These are phyloP conservation scores for Parasitella parasitica DNA, from an alignment of 371 early-diverging fungal genomes.

Conservation along the genomic window DNA sequence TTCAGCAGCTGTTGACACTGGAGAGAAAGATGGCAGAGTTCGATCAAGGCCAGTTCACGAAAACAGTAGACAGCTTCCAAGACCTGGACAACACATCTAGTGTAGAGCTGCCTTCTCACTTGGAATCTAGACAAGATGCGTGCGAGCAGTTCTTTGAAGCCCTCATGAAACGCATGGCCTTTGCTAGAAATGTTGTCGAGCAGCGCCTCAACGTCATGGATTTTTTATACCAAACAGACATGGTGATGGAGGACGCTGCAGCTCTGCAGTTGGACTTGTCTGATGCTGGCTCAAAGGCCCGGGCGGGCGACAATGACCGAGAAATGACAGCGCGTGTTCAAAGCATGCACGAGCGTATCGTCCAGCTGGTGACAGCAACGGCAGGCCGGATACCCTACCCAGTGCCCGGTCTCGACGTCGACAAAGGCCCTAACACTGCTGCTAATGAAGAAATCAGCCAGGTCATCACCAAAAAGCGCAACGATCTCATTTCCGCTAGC, in stretches of 20 bases:
- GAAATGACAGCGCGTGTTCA: constrained; percentile 41
- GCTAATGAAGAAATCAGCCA: constrained; percentile 34
- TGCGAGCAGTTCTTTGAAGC: constrained; percentile 41
- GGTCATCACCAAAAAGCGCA: constrained; percentile 26
- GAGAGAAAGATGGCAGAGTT: constrained; percentile 39
- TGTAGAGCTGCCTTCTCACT: constrained; percentile 36
- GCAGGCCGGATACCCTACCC: constrained; percentile 43
- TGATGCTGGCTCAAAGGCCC: constrained; percentile 26
- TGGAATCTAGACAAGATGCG: constrained; percentile 37
- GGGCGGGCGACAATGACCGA: constrained; percentile 34
- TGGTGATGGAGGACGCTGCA: constrained; percentile 14
- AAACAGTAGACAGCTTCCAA: constrained; percentile 38
- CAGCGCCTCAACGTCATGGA: constrained; percentile 50
- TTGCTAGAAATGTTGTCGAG: constrained; percentile 45
- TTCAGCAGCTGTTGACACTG: constrained; percentile 28
- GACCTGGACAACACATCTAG: constrained; percentile 42
- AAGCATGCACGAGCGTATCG: constrained; percentile 35
- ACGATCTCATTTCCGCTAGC: constrained; percentile 26
- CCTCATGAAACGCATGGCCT: constrained; percentile 33
- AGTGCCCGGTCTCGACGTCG: constrained; percentile 16
- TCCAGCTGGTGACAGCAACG: constrained; percentile 36
- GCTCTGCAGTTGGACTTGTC: constrained; percentile 9
- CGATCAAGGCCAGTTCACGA: constrained; percentile 44
- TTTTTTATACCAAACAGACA: constrained; percentile 35
- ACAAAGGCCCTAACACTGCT: constrained; percentile 25